Percentiles rank a stretch among this genome's conserved stretches.
Evolutionary conservation across 306 rosid species (phyloP).

Genomic region (Boehmeria nivea): DNA sequence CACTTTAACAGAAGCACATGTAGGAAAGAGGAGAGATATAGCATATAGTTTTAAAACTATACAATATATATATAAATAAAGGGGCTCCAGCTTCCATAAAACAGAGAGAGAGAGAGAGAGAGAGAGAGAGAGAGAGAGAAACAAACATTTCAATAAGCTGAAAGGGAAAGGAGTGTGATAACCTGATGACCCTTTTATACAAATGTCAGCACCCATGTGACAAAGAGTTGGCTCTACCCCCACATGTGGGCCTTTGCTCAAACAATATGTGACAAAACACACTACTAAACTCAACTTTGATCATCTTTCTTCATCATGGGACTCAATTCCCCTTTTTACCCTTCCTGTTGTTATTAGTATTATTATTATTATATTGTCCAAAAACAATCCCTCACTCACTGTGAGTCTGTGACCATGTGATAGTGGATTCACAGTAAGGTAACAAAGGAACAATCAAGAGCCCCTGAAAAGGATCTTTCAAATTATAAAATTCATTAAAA

Average conservation of each 20-base stretch:
- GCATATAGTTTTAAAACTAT: not conserved
- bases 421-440: constrained; percentile 14
- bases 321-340: constrained; percentile 20
- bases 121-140: constrained; percentile 17
- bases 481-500: not conserved
- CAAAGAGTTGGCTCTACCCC: constrained; percentile 19
- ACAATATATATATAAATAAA: not conserved
- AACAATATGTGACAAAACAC: constrained; percentile 29
- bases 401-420: constrained; percentile 15
- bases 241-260: constrained; percentile 32
- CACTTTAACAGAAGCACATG: constrained; percentile 14
- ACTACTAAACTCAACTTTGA: constrained; percentile 23
- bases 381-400: not conserved
- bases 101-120: constrained; percentile 21
- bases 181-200: constrained; percentile 14
- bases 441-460: constrained; percentile 6
- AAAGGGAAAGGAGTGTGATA: constrained; percentile 21
- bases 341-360: not conserved
- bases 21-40: not conserved
- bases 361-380: not conserved
- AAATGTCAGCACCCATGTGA: constrained; percentile 52
- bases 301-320: constrained; percentile 10
- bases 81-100: constrained; percentile 26
- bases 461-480: constrained; percentile 10
- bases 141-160: constrained; percentile 31